These are phyloP conservation scores for Podospora anserina DNA, from an alignment of 495 filamentous ascomycete genomes.

Conservation along the genomic window DNA sequence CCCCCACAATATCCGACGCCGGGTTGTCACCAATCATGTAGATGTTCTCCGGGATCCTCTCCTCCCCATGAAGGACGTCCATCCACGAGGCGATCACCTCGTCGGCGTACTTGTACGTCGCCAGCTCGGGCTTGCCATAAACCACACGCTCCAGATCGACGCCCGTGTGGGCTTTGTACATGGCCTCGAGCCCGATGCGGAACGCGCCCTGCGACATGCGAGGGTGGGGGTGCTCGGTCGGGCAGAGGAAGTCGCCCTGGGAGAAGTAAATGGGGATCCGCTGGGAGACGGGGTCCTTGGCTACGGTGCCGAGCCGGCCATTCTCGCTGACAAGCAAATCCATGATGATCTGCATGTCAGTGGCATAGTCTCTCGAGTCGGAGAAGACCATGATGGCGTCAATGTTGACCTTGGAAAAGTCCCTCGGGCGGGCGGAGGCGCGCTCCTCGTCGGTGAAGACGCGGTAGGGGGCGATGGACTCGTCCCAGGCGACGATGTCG, in stretches of 20 bases:
- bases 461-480: conserved; percentile 60
- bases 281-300: conserved; percentile 60
- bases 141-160: conserved; percentile 77
- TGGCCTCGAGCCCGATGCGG: conserved; percentile 72
- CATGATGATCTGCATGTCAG: conserved; percentile 81
- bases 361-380: conserved; percentile 79
- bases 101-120: conserved; percentile 79
- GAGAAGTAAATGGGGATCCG: conserved; percentile 76
- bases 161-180: conserved; percentile 73
- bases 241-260: conserved; percentile 70
- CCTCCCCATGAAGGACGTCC: conserved; percentile 70
- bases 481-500: conserved; percentile 62
- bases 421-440: conserved; percentile 55
- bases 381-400: conserved; percentile 81
- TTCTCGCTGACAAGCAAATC: conserved; percentile 74
- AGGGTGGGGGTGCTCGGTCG: conserved; percentile 70
- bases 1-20: conserved; percentile 72
- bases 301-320: conserved; percentile 62
- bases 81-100: conserved; percentile 73
- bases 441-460: conserved; percentile 59
- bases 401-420: conserved; percentile 68
- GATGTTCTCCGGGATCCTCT: conserved; percentile 65
- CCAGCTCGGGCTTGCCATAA: conserved; percentile 76
- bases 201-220: conserved; percentile 74
- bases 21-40: conserved; percentile 86